phyloP scores from a whole-genome alignment of 495 filamentous ascomycete genomes.

The Bombardia bombarda region DNA sequence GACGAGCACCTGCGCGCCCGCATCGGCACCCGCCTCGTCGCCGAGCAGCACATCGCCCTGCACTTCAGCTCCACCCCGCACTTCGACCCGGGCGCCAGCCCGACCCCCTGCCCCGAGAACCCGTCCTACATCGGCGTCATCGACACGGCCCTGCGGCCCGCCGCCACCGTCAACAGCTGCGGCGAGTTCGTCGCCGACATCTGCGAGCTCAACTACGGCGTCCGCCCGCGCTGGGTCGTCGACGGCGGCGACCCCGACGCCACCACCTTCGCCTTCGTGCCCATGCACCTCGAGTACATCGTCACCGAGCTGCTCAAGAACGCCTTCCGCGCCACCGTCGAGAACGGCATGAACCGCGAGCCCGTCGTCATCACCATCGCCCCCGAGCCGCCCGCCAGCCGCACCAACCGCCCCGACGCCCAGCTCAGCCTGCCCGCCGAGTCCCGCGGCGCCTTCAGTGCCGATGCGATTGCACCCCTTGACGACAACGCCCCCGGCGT shows the following conservation, averaged over 20 bases:
- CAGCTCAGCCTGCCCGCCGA: constrained; percentile 69
- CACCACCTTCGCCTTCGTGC: constrained; percentile 80
- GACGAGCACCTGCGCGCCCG: constrained; percentile 90
- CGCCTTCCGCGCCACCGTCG: constrained; percentile 86
- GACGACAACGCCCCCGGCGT: constrained; percentile 70
- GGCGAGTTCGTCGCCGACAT: constrained; percentile 89
- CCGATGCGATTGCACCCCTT: constrained; percentile 44
- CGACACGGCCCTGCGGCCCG: constrained; percentile 81
- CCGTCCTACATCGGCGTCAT: constrained; percentile 91
- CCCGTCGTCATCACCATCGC: constrained; percentile 90
- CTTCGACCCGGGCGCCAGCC: constrained; percentile 36
- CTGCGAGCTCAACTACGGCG: constrained; percentile 91
- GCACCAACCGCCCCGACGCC: constrained; percentile 48
- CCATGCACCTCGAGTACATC: constrained; percentile 95
- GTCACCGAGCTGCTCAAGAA: constrained; percentile 95
- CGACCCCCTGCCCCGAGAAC: constrained; percentile 40
- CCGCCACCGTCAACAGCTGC: constrained; percentile 69
- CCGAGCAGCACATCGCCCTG: constrained; percentile 92
- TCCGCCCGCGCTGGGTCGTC: constrained; percentile 72
- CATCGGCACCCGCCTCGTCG: constrained; percentile 89
- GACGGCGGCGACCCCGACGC: constrained; percentile 77
- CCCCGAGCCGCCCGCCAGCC: constrained; percentile 54
- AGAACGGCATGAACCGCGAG: constrained; percentile 67
- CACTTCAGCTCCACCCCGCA: constrained; percentile 76
- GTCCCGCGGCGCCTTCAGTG: constrained; percentile 36